Base-by-base conservation (phyloP, 371 early-diverging fungal species). In the Mortierella sp. region DNA sequence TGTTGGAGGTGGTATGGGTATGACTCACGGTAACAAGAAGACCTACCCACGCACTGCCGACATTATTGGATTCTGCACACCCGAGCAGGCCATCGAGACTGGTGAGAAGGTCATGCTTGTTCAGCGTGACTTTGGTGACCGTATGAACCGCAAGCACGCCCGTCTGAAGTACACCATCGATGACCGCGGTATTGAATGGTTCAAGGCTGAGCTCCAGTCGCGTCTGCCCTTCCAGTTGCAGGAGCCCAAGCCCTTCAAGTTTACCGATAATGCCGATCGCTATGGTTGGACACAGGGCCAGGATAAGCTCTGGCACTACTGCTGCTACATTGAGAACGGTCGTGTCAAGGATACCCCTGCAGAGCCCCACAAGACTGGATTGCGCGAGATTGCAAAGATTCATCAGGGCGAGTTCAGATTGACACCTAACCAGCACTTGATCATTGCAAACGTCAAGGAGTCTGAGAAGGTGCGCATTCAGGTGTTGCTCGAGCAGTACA, bases 1-100 rank as follows among this genome's bases (percentile, higher is more conserved):
- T 47, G 94, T 97, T 62, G 97, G 97, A 83, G 97, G 97, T 83
- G 97, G 97, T 72, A 97, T 97, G 97, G 97, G 97, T 78, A 93
- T 93, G 93, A 97, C 97, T 37, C 97, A 97, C 88, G 95, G 95
- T 77, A 97, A 96, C 94, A 95, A 95, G 83, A 96, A 95, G 90
- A 97, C 97, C 14, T 97, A 95, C 78, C 97, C 97, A 57, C 91
- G 95, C 45, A 89, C 95, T 63, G 96, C 93, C 0, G 88, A 93
- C 28, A 66, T 91, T 35, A 84, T 97, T 26, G 96, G 95, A 64
- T 97, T 93, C 84, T 86, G 91, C 69, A 91, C 94, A 55, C 88
- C 92, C 64, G 94, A 94, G 51, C 86, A 91, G 68, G 96, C 94
- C 40, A 86, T 96, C 67, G 87, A 86, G 28, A 93, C 95, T 45